Evolutionary conservation across 371 early-diverging fungal species (phyloP), one percentile per base, ranked within the genome.

Genomic region (Lichtheimia ramosa): DNA sequence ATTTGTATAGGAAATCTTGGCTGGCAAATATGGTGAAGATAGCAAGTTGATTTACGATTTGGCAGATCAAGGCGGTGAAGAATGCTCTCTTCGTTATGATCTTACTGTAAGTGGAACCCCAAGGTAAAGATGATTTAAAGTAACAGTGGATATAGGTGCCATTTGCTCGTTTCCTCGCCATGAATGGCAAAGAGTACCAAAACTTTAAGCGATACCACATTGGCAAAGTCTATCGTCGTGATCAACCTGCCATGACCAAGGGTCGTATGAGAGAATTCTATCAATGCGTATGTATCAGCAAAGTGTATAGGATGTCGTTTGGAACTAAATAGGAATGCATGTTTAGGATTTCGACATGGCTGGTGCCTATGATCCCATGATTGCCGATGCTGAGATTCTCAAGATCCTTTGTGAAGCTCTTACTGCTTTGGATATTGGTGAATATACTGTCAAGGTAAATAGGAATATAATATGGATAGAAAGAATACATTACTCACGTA

Each of bases 1-100:
- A n/a, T n/a, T 1, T 54, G n/a, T 51, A 43, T 62, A 81, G 83
- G 96, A 97, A 68, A 95, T 99, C 60, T 87, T 99, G 41, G 68
- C 91, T n/a, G 97, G 98, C 63, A 99, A 99, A 77, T 99, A 99
- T 69, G 99, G 99, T 27, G 99, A 99, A 75, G 99, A 99, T 84
- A 89, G 91, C 71, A 99, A 99, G 81, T 85, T 99, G 59, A 99
- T 99, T 65, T 99, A 96, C 69, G 98, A 99, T 71, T 82, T 99
- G 51, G 90, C 92, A 65, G 98, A 99, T 74, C 99, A 99, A 72
- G 99, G 99, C 41, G 99, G 99, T 28, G 99, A 99, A 70, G 83
- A 91, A 73, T 98, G 96, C 66, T 93, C 99, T 3, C 82, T 99
- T 27, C 88, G 99, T 46, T 99, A 99, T 66, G 99, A 99, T 79